Evolutionary conservation across 257 asterid species (phyloP).

Genomic region (Striga asiatica): DNA sequence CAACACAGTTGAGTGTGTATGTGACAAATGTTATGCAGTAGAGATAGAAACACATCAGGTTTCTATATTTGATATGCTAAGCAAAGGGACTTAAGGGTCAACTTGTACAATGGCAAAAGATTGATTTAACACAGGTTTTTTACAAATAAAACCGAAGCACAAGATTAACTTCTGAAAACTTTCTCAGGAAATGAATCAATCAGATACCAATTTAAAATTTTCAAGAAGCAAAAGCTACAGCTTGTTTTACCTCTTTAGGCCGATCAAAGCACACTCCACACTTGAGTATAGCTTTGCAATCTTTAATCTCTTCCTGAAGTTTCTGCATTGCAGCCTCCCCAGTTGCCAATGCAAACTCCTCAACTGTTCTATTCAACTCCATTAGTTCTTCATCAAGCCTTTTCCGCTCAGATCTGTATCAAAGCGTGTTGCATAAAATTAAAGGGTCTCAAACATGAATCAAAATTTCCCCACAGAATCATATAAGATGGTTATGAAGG

Average conservation of each 20-base stretch:
- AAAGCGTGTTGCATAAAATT: conserved; percentile 1
- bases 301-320: conserved; percentile 83
- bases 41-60: neutral
- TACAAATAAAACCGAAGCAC: neutral
- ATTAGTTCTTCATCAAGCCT: conserved; percentile 73
- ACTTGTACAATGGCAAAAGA: neutral
- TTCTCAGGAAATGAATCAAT: neutral
- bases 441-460: neutral
- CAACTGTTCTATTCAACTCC: conserved; percentile 50
- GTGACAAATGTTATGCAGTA: neutral
- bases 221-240: neutral
- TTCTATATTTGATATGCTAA: neutral
- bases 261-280: conserved; percentile 98
- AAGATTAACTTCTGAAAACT: neutral
- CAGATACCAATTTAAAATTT: neutral
- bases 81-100: neutral
- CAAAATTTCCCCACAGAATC: neutral
- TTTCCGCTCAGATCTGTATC: conserved; percentile 56
- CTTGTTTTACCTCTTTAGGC: conserved; percentile 71
- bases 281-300: conserved; percentile 87
- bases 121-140: neutral
- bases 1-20: neutral
- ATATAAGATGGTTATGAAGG: neutral
- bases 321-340: conserved; percentile 78
- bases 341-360: conserved; percentile 55